Percentiles rank a stretch among this genome's conserved stretches.
phyloP scores from a whole-genome alignment of 306 rosid genomes.

The Acacia melanoxylon region DNA sequence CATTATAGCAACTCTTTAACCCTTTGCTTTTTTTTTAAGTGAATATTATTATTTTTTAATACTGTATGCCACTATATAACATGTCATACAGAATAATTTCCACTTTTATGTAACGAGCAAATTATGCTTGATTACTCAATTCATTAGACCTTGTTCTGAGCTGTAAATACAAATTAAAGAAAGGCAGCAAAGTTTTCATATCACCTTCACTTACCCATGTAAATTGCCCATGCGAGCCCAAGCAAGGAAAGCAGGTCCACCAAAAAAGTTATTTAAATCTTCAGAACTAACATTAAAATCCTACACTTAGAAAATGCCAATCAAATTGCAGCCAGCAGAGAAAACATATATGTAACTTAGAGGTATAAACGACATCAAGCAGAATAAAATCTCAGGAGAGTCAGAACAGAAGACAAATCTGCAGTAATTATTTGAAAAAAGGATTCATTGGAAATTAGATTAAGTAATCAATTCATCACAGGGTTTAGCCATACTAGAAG shows the following conservation, averaged over 20 bases:
- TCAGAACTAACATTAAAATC: constrained; percentile 69
- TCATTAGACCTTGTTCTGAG: constrained; percentile 4
- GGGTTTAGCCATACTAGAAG: background rate
- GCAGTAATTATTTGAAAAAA: background rate
- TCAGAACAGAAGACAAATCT: background rate
- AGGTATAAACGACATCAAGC: constrained; percentile 15
- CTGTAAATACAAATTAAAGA: constrained; percentile 20
- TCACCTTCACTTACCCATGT: constrained; percentile 74
- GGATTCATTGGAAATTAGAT: background rate
- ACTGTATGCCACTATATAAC: background rate
- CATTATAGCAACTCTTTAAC: background rate
- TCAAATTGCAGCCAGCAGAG: constrained; percentile 36
- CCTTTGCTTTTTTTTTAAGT: background rate
- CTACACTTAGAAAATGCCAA: constrained; percentile 49
- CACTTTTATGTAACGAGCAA: constrained; percentile 10
- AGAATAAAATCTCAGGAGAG: background rate
- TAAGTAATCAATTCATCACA: background rate
- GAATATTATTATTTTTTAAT: constrained; percentile 1
- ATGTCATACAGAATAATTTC: background rate
- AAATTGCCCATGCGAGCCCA: constrained; percentile 99
- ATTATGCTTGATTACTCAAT: constrained; percentile 1
- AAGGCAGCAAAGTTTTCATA: background rate
- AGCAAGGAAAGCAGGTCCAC: constrained; percentile 99
- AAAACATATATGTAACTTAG: background rate
- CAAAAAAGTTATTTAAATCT: constrained; percentile 75